phyloP scores from a whole-genome alignment of 1,284 basidiomycete genomes.

The Moniliophthora roreri region DNA sequence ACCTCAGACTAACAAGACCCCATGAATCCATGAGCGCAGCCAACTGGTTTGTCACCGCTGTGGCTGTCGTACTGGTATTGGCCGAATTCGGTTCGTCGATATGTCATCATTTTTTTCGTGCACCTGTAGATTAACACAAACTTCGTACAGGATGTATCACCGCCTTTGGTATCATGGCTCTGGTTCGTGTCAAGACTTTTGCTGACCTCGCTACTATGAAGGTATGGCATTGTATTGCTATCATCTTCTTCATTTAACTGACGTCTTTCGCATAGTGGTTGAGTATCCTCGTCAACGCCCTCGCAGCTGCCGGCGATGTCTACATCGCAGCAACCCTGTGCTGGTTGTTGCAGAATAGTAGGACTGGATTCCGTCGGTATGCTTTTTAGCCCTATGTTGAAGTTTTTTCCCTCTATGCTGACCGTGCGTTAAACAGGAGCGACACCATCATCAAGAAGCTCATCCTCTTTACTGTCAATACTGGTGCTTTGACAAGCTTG shows the following conservation, averaged over 20 bases:
- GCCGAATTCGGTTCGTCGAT: constrained; percentile 23
- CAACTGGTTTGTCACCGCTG: constrained; percentile 22
- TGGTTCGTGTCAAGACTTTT: constrained; percentile 12
- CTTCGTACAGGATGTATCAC: constrained; percentile 17
- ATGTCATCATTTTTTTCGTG: background rate
- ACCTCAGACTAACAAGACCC: background rate
- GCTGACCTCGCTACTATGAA: constrained; percentile 3
- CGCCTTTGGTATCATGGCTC: constrained; percentile 21
- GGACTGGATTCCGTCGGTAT: constrained; percentile 43
- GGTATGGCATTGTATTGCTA: background rate
- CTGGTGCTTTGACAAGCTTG: constrained; percentile 36
- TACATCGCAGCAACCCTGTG: constrained; percentile 42
- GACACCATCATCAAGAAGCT: constrained; percentile 47
- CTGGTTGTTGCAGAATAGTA: constrained; percentile 37
- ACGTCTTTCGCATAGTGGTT: constrained; percentile 24
- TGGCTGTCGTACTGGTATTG: constrained; percentile 24
- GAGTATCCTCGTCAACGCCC: constrained; percentile 43
- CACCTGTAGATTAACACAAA: constrained; percentile 18
- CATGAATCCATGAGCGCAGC: constrained; percentile 27
- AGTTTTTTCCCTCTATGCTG: background rate
- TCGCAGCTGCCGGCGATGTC: constrained; percentile 41
- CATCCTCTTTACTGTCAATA: constrained; percentile 49
- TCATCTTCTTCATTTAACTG: background rate
- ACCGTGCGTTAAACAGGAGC: constrained; percentile 31
- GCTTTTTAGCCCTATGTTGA: constrained; percentile 2